Conservation (phyloP, 129 eudicot genomes). For the Ambrosia trifida region DNA sequence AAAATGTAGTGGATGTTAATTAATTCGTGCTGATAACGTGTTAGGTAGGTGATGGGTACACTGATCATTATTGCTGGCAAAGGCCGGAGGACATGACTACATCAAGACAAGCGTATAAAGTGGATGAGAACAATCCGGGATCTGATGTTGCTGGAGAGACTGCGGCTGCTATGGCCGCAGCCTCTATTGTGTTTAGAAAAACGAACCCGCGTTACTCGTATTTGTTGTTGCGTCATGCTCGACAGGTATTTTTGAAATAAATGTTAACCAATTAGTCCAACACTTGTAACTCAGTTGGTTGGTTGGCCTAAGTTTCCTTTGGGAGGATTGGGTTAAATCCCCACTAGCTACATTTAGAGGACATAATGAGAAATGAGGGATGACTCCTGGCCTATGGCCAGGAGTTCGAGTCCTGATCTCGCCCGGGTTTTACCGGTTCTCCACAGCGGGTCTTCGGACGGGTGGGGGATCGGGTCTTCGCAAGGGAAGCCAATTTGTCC, state of each 20-base stretch:
- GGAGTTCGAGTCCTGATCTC: too few species aligned
- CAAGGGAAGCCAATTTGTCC: too few species aligned
- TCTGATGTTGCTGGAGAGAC: conserved; percentile 86
- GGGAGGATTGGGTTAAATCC: too few species aligned
- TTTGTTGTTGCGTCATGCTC: conserved; percentile 42
- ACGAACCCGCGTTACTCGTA: conserved; percentile 41
- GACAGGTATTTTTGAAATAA: conserved; percentile 46
- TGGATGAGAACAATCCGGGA: conserved; percentile 72
- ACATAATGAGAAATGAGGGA: too few species aligned
- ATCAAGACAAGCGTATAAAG: conserved; percentile 61
- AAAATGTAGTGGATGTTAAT: not conserved
- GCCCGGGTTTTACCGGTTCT: too few species aligned
- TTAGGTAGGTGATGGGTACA: conserved; percentile 83
- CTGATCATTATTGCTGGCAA: conserved; percentile 87
- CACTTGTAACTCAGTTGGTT: too few species aligned
- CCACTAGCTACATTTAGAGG: too few species aligned
- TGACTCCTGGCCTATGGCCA: too few species aligned
- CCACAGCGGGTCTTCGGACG: too few species aligned
- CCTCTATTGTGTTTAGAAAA: conserved; percentile 62
- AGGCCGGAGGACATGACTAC: conserved; percentile 94
- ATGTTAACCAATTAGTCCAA: too few species aligned
- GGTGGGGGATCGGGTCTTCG: too few species aligned
- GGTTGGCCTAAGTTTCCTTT: too few species aligned
- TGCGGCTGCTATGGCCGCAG: conserved; percentile 88
- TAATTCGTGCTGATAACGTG: conserved; percentile 2